Evolutionary conservation across 768 basidiomycete species (phyloP), one percentile per base, ranked within the genome.

Genomic region (Sutorius australiensis): DNA sequence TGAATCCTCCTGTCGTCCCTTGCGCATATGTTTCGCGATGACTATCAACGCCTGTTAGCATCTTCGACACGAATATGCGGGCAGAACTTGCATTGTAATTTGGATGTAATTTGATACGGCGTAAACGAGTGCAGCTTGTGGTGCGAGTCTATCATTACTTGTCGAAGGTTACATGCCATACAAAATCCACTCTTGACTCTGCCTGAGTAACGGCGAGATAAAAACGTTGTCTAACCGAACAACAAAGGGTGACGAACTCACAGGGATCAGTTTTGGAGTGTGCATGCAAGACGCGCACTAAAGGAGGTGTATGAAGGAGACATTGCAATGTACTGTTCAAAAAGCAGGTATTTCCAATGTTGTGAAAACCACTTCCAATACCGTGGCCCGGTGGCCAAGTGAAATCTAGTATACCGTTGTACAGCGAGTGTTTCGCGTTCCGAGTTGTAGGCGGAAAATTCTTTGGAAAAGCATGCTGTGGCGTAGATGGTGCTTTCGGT

Each of bases 301-400:
- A 77, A 2, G 95, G 92, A 9, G 94, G 84, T 0, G 95, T 98
- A 64, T 98, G 94, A 13, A 97, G 70, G 46, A 98, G 79, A 62
- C 92, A 93, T 73, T 99, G 97, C 45, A 98, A 72, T 19, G 87
- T 90, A 59, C 92, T 93, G 69, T 99, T 99, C 61, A 98, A 75
- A 69, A 95, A 99, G 71, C 97, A 99, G 2, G 92, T 95, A 65
- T 98, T 98, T 42, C 92, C 92, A 27, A 75, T 86, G 70, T 98
- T 98, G 64, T 81, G 77, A 42, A 98, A 73, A 1, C 94, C 94
- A 46, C 65, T 69, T 37, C 81, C 87, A 46, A 79, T 67, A 48
- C 63, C 72, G 46, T 65, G 76, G 13, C 66, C 68, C 21, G 67
- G 48, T 1, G 87, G 86, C 86, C 87, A 91, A 38, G 82, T 65